Evolutionary conservation across 2,329 filamentous ascomycete genomes (phyloP).

Genomic region (Rutstroemia sp.): DNA sequence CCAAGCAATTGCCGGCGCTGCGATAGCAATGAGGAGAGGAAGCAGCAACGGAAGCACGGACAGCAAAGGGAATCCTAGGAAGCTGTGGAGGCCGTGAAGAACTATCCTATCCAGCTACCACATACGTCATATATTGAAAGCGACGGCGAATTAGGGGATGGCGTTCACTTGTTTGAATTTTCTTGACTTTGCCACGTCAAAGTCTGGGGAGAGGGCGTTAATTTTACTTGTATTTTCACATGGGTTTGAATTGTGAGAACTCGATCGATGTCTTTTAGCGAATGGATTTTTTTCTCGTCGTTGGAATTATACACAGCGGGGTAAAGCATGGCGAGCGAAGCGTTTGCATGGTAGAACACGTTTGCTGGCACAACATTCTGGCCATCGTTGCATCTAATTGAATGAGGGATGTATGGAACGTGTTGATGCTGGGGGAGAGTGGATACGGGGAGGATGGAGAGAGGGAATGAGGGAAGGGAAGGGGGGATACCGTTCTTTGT

Average conservation of each 20-base stretch:
- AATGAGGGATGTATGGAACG: not conserved
- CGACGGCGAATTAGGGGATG: not conserved
- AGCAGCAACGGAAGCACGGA: constrained; percentile 20
- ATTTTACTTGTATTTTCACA: not conserved
- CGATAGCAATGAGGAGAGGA: constrained; percentile 34
- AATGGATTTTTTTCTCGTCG: constrained; percentile 1
- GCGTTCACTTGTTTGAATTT: not conserved
- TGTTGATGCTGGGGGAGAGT: not conserved
- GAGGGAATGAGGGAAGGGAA: not conserved
- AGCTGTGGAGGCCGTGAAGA: constrained; percentile 19
- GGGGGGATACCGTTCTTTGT: constrained; percentile 9
- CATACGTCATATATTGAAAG: not conserved
- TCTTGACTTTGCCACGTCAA: not conserved
- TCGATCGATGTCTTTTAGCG: constrained; percentile 1
- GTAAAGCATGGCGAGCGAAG: constrained; percentile 2
- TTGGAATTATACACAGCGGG: not conserved
- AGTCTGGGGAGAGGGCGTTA: not conserved
- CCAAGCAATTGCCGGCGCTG: constrained; percentile 39
- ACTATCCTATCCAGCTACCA: not conserved
- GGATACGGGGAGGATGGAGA: not conserved
- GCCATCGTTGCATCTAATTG: not conserved
- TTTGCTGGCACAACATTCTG: constrained; percentile 3
- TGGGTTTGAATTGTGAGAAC: not conserved
- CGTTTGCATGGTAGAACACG: not conserved
- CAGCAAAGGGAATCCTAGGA: constrained; percentile 20